Base-by-base conservation (phyloP, 352 stramenopile genomes). In the Phytopythium helicoides region DNA sequence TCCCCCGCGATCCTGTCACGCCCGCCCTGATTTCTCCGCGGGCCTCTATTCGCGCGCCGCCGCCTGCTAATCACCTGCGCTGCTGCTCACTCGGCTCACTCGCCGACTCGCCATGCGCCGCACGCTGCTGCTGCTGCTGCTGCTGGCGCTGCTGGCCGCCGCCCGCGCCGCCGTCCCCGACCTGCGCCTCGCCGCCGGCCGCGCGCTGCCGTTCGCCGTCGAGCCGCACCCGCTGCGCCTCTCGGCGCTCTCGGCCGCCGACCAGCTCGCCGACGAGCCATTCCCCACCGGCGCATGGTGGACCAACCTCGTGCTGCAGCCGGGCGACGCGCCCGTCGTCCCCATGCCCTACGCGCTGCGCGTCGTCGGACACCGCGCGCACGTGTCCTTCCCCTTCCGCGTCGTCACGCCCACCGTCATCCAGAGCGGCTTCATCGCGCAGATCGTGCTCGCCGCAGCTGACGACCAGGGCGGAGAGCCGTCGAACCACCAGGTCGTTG, bases 251-350 rank as follows among this genome's bases (percentile, higher is more conserved):
- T 51, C 52, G 11, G 39, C 54, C 18, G 23, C 66, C 41, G 31
- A 62, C 55, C 52, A 56, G 16, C 64, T 84, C 23, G 65, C 59
- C 6, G 76, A 86, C 53, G 64, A 75, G 37, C 76, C 80, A 42
- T 93, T 93, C 66, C 83, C 83, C 18, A 93, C 83, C 0, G 80
- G 80, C 44, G 80, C 83, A 4, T 93, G 77, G 67, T 93, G 83
- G 83, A 90, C 80, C 35, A 93, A 93, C 58, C 63, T 89, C 31
- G 81, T 93, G 54, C 69, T 93, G 25, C 73, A 71, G 19, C 53
- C 86, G 25, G 78, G 83, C 56, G 66, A 80, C 31, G 68, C 69
- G 41, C 51, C 66, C 38, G 71, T 93, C 25, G 69, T 71, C n/a
- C 70, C 76, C 48, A 75, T 90, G 66, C 83, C 83, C 15, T 93